These are phyloP conservation scores for Entomophthora muscae DNA, from an alignment of 371 early-diverging fungal genomes.

Conservation along the genomic window DNA sequence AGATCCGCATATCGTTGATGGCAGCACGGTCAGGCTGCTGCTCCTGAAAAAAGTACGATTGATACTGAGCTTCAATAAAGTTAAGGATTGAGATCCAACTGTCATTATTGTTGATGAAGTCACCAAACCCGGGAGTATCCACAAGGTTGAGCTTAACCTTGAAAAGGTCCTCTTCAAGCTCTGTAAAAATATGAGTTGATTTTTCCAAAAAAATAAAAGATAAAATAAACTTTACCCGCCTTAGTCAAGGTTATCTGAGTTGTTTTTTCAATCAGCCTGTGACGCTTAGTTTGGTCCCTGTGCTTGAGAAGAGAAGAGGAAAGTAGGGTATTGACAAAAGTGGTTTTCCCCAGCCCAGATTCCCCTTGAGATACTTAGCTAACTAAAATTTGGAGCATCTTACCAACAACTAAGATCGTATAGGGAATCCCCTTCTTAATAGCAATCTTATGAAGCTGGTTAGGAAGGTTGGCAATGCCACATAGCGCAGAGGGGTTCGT, in stretches of 20 bases:
- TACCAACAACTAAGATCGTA: conserved; percentile 95
- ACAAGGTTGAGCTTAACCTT: conserved; percentile 78
- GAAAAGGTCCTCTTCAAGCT: conserved; percentile 92
- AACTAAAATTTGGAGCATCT: conserved; percentile 15
- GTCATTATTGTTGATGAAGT: conserved; percentile 75
- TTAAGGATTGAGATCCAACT: conserved; percentile 93
- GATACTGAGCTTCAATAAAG: conserved; percentile 91
- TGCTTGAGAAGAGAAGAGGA: conserved; percentile 72
- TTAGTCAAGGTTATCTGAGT: conserved; percentile 88
- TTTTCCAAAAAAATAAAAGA: not conserved
- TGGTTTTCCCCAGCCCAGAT: conserved; percentile 74
- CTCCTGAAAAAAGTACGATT: conserved; percentile 75
- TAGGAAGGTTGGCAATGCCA: conserved; percentile 96
- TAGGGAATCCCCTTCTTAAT: conserved; percentile 86
- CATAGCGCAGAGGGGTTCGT: conserved; percentile 4
- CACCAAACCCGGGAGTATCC: conserved; percentile 79
- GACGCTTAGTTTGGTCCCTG: conserved; percentile 61
- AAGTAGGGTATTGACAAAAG: conserved; percentile 80
- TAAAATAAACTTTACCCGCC: conserved; percentile 39
- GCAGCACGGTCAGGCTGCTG: conserved; percentile 54
- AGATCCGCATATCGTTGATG: conserved; percentile 76
- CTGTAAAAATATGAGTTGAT: conserved; percentile 23
- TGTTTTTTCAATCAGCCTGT: conserved; percentile 69
- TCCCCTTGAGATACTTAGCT: conserved; percentile 18
- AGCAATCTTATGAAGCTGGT: conserved; percentile 92